Conservation (phyloP, 225 moss, liverwort and hornwort genomes). For the Ulota crispa region DNA sequence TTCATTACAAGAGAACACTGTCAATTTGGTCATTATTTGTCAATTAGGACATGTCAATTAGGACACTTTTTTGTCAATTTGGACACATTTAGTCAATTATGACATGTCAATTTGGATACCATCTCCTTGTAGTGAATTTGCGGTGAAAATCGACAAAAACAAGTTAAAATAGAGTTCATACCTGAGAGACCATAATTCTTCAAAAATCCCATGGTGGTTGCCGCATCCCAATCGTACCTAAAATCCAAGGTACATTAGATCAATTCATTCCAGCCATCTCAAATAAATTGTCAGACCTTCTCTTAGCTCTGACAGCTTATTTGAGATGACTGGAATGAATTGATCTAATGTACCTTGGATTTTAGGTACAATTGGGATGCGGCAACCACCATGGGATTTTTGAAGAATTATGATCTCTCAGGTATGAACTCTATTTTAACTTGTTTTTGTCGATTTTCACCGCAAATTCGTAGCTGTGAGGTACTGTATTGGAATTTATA, state of each 20-base stretch:
- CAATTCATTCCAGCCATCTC: not conserved
- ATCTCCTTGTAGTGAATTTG: no score
- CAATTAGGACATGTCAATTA: no score
- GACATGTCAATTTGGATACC: no score
- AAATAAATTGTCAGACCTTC: not conserved
- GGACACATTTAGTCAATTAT: no score
- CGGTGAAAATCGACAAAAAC: not conserved
- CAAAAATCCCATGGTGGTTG: constrained; percentile 87
- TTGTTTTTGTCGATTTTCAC: not conserved
- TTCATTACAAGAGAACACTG: no score
- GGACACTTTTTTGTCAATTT: no score
- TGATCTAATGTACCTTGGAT: constrained; percentile 5
- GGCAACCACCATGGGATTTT: constrained; percentile 85
- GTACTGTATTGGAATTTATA: not conserved
- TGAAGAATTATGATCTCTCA: constrained; percentile 84
- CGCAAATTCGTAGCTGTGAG: not conserved
- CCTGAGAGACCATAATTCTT: constrained; percentile 88
- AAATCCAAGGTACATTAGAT: constrained; percentile 5
- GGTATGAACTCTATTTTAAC: constrained; percentile 34
- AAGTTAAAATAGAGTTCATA: constrained; percentile 3
- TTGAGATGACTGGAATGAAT: not conserved
- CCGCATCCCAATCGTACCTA: constrained; percentile 99
- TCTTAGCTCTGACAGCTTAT: not conserved
- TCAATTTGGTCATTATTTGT: no score
- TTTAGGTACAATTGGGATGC: constrained; percentile 98